These are phyloP conservation scores for Lecanicillium sp. DNA, from an alignment of 2,329 filamentous ascomycete genomes.

Conservation along the genomic window DNA sequence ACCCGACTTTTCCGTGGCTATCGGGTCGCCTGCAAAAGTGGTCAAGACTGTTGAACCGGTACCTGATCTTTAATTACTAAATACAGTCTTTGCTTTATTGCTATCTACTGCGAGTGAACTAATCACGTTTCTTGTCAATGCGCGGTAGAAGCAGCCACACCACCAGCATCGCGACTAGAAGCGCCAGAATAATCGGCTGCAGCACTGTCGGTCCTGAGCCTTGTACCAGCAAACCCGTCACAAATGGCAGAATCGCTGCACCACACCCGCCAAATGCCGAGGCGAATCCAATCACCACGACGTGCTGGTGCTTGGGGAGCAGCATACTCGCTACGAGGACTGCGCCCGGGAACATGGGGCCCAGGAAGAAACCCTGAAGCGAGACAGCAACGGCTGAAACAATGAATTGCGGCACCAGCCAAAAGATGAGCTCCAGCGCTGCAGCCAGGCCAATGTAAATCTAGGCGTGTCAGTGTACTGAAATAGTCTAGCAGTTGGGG, in stretches of 20 bases:
- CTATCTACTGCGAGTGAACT: not conserved
- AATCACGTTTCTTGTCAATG: slow-evolving; percentile 35
- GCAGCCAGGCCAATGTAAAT: slow-evolving; percentile 61
- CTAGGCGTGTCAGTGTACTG: slow-evolving; percentile 17
- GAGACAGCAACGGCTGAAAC: slow-evolving; percentile 67
- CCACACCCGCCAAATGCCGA: slow-evolving; percentile 70
- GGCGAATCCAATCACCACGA: slow-evolving; percentile 70
- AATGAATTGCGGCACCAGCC: slow-evolving; percentile 73
- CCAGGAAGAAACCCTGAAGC: slow-evolving; percentile 72
- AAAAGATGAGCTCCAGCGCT: slow-evolving; percentile 66
- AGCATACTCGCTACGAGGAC: slow-evolving; percentile 64
- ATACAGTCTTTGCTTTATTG: no score
- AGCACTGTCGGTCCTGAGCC: slow-evolving; percentile 48
- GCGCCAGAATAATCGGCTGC: slow-evolving; percentile 49
- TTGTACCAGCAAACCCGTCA: slow-evolving; percentile 60
- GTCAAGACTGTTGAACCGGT: slow-evolving; percentile 40
- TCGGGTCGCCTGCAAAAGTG: slow-evolving; percentile 43
- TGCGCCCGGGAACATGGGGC: slow-evolving; percentile 68
- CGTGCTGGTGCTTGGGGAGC: slow-evolving; percentile 67
- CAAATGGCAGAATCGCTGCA: slow-evolving; percentile 60
- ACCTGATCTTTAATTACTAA: slow-evolving; percentile 21
- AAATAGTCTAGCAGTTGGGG: not conserved
- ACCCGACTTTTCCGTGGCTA: slow-evolving; percentile 41
- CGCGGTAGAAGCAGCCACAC: slow-evolving; percentile 43
- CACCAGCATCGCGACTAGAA: slow-evolving; percentile 38